phyloP scores from a whole-genome alignment of 2,329 filamentous ascomycete species.

The Fusarium subglutinans region DNA sequence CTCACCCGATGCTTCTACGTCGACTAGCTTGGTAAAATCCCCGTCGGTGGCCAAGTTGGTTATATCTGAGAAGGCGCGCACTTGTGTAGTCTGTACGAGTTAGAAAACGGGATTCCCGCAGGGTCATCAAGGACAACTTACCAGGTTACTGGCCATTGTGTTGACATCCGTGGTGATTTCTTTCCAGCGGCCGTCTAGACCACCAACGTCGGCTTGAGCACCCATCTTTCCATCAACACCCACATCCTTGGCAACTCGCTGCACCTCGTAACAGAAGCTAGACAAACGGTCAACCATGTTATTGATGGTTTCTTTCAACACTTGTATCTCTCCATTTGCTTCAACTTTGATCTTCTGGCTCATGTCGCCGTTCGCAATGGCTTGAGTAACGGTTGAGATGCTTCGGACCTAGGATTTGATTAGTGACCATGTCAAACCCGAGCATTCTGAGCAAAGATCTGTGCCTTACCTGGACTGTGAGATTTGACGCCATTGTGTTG shows the following conservation, averaged over 20 bases:
- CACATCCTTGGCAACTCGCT: constrained; percentile 94
- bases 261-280: constrained; percentile 95
- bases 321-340: constrained; percentile 92
- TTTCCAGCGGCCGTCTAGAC: constrained; percentile 94
- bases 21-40: constrained; percentile 96
- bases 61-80: constrained; percentile 96
- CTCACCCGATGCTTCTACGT: constrained; percentile 95
- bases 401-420: constrained; percentile 71
- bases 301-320: constrained; percentile 96
- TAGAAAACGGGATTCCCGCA: neutral
- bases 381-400: constrained; percentile 93
- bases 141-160: constrained; percentile 80
- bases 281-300: constrained; percentile 98
- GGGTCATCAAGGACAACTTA: constrained; percentile 44
- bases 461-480: constrained; percentile 67
- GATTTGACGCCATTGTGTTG: constrained; percentile 77
- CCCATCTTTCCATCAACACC: constrained; percentile 99
- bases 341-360: constrained; percentile 95
- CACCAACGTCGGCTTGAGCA: constrained; percentile 92
- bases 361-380: constrained; percentile 95
- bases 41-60: constrained; percentile 97
- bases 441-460: neutral
- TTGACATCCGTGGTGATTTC: constrained; percentile 98
- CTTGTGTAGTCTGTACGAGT: constrained; percentile 83
- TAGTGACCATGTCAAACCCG: neutral